These are phyloP conservation scores for Syncephalastrum sp. DNA, from an alignment of 371 early-diverging fungal species.

Conservation along the genomic window DNA sequence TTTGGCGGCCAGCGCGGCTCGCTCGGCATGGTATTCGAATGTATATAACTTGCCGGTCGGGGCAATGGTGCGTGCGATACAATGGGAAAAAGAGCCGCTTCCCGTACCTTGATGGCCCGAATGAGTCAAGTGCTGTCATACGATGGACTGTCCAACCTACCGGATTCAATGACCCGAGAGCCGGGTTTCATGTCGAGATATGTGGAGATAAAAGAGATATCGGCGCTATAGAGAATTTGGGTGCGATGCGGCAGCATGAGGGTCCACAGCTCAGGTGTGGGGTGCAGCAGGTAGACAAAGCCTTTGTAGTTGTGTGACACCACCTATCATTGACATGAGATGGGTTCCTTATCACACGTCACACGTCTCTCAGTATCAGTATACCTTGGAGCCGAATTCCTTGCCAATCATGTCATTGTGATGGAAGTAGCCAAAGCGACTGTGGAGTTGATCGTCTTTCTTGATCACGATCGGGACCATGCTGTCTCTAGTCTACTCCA, in stretches of 20 bases:
- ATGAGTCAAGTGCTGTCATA: not conserved
- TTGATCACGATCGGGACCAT: constrained; percentile 63
- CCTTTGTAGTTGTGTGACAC: constrained; percentile 73
- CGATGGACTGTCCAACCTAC: constrained; percentile 25
- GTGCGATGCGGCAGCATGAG: constrained; percentile 90
- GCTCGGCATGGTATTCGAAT: constrained; percentile 90
- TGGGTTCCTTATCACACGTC: too few relatives aligned
- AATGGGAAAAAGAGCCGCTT: constrained; percentile 94
- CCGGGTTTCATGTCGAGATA: constrained; percentile 87
- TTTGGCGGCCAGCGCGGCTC: constrained; percentile 65
- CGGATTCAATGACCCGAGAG: constrained; percentile 86
- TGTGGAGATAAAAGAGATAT: constrained; percentile 85
- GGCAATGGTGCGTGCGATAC: constrained; percentile 84
- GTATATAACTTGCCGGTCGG: constrained; percentile 87
- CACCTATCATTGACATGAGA: too few relatives aligned
- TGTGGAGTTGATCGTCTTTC: constrained; percentile 60
- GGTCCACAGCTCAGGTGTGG: constrained; percentile 97
- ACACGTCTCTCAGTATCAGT: too few relatives aligned
- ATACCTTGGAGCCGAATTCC: constrained; percentile 78
- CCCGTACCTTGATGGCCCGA: constrained; percentile 72
- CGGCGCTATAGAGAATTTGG: constrained; percentile 92
- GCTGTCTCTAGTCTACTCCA: constrained; percentile 61
- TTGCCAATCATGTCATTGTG: constrained; percentile 87
- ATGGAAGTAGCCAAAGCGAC: constrained; percentile 73
- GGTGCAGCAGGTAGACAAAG: constrained; percentile 86